Conservation (phyloP, 257 asterid genomes). For the Gynochthodes officinalis region DNA sequence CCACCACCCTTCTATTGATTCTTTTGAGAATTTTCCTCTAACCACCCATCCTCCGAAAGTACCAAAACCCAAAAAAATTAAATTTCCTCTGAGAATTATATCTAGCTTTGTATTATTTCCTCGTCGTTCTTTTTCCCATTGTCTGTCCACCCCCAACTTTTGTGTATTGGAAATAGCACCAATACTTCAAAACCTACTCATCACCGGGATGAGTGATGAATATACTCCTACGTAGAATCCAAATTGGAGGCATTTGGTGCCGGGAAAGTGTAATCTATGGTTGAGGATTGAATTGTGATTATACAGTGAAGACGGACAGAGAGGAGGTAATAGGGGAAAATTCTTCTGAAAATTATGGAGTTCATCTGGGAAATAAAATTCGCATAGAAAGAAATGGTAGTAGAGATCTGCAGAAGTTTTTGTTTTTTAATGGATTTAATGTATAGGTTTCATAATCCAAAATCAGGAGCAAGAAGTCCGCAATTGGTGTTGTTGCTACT, state of each 20-base stretch:
- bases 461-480: conserved; percentile 13
- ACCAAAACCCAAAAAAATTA: conserved; percentile 17
- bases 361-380: conserved; percentile 51
- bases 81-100: not conserved
- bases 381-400: conserved; percentile 28
- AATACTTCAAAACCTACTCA: not conserved
- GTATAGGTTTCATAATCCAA: conserved; percentile 28
- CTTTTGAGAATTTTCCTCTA: conserved; percentile 53
- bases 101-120: conserved; percentile 28
- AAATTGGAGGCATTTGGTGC: conserved; percentile 23
- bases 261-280: conserved; percentile 35
- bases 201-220: conserved; percentile 7
- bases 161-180: conserved; percentile 11
- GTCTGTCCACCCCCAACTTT: conserved; percentile 14
- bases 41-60: conserved; percentile 31
- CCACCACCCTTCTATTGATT: conserved; percentile 92
- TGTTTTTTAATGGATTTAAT: conserved; percentile 9
- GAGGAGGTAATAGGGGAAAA: conserved; percentile 31
- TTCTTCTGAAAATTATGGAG: conserved; percentile 35
- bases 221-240: conserved; percentile 20
- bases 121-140: conserved; percentile 30
- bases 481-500: conserved; percentile 14
- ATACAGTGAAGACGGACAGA: conserved; percentile 18
- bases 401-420: conserved; percentile 11
- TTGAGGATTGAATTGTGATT: conserved; percentile 25